Base-by-base conservation (phyloP, 805 yeast species). In the Yamadazyma laniorum region DNA sequence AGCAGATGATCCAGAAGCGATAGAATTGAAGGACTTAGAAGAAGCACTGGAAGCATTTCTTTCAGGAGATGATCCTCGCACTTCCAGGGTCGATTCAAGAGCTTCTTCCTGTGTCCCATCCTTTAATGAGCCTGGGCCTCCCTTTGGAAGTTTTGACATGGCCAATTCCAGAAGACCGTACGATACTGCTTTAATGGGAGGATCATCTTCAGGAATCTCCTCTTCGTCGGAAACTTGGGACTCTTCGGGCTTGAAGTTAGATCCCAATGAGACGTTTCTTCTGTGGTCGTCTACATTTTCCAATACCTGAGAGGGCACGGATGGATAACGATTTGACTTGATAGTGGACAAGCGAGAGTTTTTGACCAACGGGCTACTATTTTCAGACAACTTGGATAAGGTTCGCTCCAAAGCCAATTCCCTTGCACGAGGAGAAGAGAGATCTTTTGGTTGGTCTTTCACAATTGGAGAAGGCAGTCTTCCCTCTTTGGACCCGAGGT, bases 251-350 rank as follows among this genome's bases (percentile, higher is more conserved):
- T 42, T 53, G 37, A 49, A 51, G 35, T 57, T 51, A 14, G 50
- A 36, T 32, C 50, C 59, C 21, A 55, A 44, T 3, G 61, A 53
- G 1, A 48, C 25, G 11, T 47, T 37, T 43, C 61, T 43, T 18
- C 39, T 44, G 14, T 29, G 23, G 7, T 14, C 14, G 14, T 16
- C 23, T 18, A 23, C 32, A n/a, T 22, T 9, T 4, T 25, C 15
- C 14, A 14, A 13, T 3, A 11, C 18, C 18, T 45, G 35, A 42
- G 52, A 51, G 3, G 72, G 72, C 8, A 63, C 63, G 21, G 70
- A 65, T 6, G 67, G 58, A 29, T 53, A 62, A 30, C 72, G 52
- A 37, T 52, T 64, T 3, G 66, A 56, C 43, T 53, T 59, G 23
- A 62, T 40, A 3, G 65, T 59, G 17, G 63, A 56, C 32, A 46